Conservation (phyloP, 176 grass and related monocot species). For the Aegilops tauschii region DNA sequence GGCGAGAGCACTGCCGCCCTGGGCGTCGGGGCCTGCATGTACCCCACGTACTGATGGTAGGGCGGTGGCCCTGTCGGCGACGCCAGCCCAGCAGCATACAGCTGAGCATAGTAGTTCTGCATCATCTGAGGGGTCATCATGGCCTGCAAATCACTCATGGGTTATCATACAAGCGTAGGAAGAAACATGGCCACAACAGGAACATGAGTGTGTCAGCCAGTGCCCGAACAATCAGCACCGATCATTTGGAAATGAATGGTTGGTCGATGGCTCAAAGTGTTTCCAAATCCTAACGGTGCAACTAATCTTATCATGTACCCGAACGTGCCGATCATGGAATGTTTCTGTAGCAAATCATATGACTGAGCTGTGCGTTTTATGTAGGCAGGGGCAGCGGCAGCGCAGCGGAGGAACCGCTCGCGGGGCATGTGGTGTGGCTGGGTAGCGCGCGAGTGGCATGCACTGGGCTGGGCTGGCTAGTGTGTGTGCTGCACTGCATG, state of each 20-base stretch:
- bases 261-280: neutral
- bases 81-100: conserved; percentile 41
- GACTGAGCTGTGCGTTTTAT: neutral
- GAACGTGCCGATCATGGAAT: neutral
- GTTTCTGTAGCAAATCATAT: neutral
- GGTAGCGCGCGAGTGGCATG: neutral
- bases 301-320: neutral
- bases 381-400: too few species aligned
- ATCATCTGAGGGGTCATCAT: conserved; percentile 49
- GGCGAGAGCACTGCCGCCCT: conserved; percentile 23
- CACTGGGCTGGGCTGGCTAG: neutral
- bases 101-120: conserved; percentile 62
- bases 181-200: neutral
- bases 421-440: neutral
- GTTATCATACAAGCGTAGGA: neutral
- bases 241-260: neutral
- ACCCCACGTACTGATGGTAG: conserved; percentile 59
- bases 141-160: conserved; percentile 33
- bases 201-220: neutral
- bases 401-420: neutral
- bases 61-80: conserved; percentile 27
- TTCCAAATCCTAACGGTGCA: neutral
- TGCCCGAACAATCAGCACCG: neutral
- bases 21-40: conserved; percentile 40
- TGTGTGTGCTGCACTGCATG: conserved; percentile 40